Base-by-base conservation (phyloP, 2,329 filamentous ascomycete species). In the Aspergillus tubingensis region DNA sequence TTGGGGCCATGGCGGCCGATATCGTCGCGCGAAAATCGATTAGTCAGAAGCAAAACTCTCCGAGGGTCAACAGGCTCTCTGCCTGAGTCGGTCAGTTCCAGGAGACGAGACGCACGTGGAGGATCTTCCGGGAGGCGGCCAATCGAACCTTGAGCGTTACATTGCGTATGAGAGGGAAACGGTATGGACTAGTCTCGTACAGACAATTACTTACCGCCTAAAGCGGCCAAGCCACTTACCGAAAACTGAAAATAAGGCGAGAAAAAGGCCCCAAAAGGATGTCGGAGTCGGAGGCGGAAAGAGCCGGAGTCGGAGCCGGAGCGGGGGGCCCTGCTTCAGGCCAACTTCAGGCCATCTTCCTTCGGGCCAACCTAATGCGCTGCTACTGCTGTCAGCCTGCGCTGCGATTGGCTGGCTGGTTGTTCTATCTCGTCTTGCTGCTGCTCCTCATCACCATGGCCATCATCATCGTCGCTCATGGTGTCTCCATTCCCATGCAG, bases 71-170 rank as follows among this genome's bases (percentile, higher is more conserved):
- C 32, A 13, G 32, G 32, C 32, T 36, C 30, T 5, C 50, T 39
- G 27, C 5, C 27, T 38, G 30, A 30, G 30, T 17, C n/a, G n/a
- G 27, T 55, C 3, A 49, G 17, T 49, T 23, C 36, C 27, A 38
- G n/a, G 10, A 47, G 48, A 32, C 48, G 50, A 58, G 23, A 55
- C 50, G 58, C 64, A 64, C 62, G 64, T 64, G 62, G 64, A 62
- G 51, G 64, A 65, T 66, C 62, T 65, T 65, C 62, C 64, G 60
- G 62, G 61, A 65, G 63, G 63, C 63, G 61, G 63, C 63, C 57
- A 51, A 58, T 43, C 47, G 41, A 58, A 60, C 56, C 57, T 64
- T 60, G 54, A 58, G 53, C 49, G 59, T 59, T 62, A 44, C 60
- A 59, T 57, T 44, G 57, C 60, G 57, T 52, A 49, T 30, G 47